Base-by-base conservation (phyloP, 2,329 filamentous ascomycete species). In the Parascedosporium putredinis region DNA sequence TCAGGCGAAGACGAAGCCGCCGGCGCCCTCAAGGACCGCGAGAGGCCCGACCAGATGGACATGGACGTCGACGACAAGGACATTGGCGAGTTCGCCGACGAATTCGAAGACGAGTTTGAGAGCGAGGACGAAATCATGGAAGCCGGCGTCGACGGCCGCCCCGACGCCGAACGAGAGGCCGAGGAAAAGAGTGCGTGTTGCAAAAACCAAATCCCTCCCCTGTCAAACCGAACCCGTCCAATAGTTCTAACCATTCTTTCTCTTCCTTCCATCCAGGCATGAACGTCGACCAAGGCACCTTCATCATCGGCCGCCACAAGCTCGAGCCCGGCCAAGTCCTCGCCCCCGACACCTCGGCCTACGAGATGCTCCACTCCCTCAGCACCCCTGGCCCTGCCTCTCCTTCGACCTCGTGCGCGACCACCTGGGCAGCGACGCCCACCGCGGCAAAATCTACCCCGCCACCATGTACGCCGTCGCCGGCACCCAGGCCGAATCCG, bases 281-380 rank as follows among this genome's bases (percentile, higher is more conserved):
- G 90, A 87, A 96, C 40, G 80, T 96, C 48, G 91, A 97, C 68
- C 86, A 91, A 62, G 84, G 86, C 64, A 95, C 89, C 36, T 98
- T 97, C 68, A 96, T 98, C 60, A 89, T 95, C 57, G 93, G 93
- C 55, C 81, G 93, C 60, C 88, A 89, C 66, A 91, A 93, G 71
- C 78, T 97, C 55, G 88, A 88, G 55, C 83, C 88, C 10, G 91
- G 89, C 59, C 89, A 97, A 73, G 90, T 88, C 4, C 78, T 98
- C 51, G 82, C 89, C 3, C 91, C 93, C 12, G 93, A 98, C 67
- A 76, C 87, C 52, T 88, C 86, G n/a, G 91, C 91, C 5, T 98
- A 98, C 72, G 86, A 96, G 65, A 94, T 98, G 89, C 81, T 98
- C 52, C 93, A 98, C 73, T 88, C 82, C 54, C 78, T 98, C 55